Conservation (phyloP, 768 basidiomycete genomes). For the Imleria badia region DNA sequence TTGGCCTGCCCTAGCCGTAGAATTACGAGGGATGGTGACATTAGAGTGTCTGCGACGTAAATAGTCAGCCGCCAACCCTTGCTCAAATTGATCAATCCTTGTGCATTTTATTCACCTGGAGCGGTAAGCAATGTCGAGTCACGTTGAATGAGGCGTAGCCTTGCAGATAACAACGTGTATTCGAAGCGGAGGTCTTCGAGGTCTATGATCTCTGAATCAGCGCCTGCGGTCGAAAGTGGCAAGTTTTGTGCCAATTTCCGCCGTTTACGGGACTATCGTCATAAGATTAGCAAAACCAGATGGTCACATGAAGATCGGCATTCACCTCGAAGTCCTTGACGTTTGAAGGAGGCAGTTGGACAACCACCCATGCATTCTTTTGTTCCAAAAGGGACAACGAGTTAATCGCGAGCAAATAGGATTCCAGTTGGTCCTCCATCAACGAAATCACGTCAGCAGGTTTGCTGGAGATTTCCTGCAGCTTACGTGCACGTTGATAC, state of each 20-base stretch:
- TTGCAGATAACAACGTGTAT: constrained; percentile 72
- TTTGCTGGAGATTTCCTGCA: constrained; percentile 47
- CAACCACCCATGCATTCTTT: constrained; percentile 80
- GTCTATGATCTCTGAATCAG: constrained; percentile 74
- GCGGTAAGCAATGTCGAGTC: constrained; percentile 62
- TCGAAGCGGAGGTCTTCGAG: constrained; percentile 79
- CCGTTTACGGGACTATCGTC: constrained; percentile 61
- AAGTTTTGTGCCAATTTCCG: constrained; percentile 71
- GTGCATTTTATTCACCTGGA: constrained; percentile 51
- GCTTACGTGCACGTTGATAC: constrained; percentile 87
- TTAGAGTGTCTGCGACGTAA: constrained; percentile 46
- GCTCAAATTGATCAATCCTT: constrained; percentile 10
- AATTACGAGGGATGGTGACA: constrained; percentile 65
- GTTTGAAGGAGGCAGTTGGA: constrained; percentile 53
- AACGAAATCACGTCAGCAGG: constrained; percentile 39
- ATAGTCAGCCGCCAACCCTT: constrained; percentile 16
- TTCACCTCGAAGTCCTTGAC: constrained; percentile 46
- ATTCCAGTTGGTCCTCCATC: constrained; percentile 72
- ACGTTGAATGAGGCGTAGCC: constrained; percentile 68
- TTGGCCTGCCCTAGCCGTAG: constrained; percentile 76
- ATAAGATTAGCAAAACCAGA: constrained; percentile 17
- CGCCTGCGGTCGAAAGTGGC: constrained; percentile 68
- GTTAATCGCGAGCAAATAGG: constrained; percentile 86
- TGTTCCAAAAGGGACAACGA: constrained; percentile 79
- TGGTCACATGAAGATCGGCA: constrained; percentile 19